Base-by-base conservation (phyloP, 148 eudicot genomes). In the Chenopodium quinoa region DNA sequence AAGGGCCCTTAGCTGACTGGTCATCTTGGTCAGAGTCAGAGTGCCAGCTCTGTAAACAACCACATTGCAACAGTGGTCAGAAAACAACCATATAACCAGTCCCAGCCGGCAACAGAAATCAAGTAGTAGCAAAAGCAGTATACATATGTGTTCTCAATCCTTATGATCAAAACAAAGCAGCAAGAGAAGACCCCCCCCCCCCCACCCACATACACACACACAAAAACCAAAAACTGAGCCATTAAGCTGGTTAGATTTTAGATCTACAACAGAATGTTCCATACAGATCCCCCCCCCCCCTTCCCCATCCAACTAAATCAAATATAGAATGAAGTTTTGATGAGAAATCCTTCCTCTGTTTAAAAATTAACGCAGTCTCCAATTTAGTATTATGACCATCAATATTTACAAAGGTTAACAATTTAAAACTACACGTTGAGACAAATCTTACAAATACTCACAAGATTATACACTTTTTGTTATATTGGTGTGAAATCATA, bases 21-120 rank as follows among this genome's bases (percentile, higher is more conserved):
- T 88, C 89, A 75, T 84, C 80, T 58, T 83, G 90, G 54, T 84
- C 84, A 47, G 32, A 80, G 58, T 76, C 90, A 40, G 84, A 76
- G 46, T 81, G 75, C 89, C 88, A 89, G 78, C 87, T 83, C 97
- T 93, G 91, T 34, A 86, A 81, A 27, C 23, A 52, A 82, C 48
- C 68, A 73, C 58, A 25, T 73, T 68, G 77, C 64, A 68, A 71
- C 31, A 65, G 17, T 56, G 23, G 66, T 76, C 54, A 84, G 29
- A 56, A 73, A 71, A 78, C 52, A 68, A 62, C 9, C 3, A 73
- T 13, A 27, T 9, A 68, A 32, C 58, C 29, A 44, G n/a, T 76
- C 37, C 40, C 13, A 3, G 66, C n/a, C 34, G 46, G 19, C 72
- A 81, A 71, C 69, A 76, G 2, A 71, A 27, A 32, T 37, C 67